phyloP scores from a whole-genome alignment of 495 filamentous ascomycete species.

The Rusavskia elegans region DNA sequence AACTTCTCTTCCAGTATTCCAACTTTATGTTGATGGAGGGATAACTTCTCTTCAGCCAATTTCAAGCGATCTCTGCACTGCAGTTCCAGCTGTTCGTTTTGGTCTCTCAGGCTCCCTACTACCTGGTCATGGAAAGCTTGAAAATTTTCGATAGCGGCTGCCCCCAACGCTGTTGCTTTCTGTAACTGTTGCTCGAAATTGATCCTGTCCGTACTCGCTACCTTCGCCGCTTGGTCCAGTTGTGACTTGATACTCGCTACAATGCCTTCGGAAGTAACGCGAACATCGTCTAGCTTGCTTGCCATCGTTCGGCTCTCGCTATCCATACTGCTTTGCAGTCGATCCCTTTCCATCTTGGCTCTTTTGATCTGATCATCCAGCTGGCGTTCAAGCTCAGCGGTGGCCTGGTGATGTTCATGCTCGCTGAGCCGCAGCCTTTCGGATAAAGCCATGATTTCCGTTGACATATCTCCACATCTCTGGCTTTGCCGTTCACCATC shows the following conservation, averaged over 20 bases:
- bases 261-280: constrained; percentile 61
- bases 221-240: constrained; percentile 53
- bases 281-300: constrained; percentile 64
- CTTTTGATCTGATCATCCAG: constrained; percentile 67
- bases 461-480: constrained; percentile 63
- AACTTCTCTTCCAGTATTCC: constrained; percentile 70
- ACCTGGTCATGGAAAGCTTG: constrained; percentile 55
- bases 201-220: constrained; percentile 56
- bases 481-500: constrained; percentile 60
- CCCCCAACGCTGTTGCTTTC: constrained; percentile 43
- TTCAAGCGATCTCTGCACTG: constrained; percentile 54
- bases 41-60: constrained; percentile 62
- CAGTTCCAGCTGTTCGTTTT: constrained; percentile 54
- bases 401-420: constrained; percentile 40
- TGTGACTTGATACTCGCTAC: constrained; percentile 49
- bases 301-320: constrained; percentile 67
- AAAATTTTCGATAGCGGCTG: constrained; percentile 45
- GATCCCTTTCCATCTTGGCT: constrained; percentile 59
- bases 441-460: constrained; percentile 55
- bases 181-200: constrained; percentile 65
- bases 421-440: constrained; percentile 50
- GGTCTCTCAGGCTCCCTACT: constrained; percentile 40
- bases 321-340: constrained; percentile 61
- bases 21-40: constrained; percentile 68
- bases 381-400: constrained; percentile 64